Evolutionary conservation across 768 basidiomycete species (phyloP).

Genomic region (Russula sp.): DNA sequence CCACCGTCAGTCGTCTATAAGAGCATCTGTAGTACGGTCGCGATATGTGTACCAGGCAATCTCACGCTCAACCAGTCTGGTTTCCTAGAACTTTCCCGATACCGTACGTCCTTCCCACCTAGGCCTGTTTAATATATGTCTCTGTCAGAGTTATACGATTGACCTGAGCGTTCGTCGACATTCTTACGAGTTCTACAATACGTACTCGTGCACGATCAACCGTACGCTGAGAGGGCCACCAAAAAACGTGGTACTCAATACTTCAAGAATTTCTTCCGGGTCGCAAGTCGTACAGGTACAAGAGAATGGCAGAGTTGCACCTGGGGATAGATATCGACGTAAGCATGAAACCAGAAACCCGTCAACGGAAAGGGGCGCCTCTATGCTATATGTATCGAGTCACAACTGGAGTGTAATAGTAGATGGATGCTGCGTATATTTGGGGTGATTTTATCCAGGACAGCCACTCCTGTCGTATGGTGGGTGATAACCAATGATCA

Average conservation of each 20-base stretch:
- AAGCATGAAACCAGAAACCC: no score
- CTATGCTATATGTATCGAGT: no score
- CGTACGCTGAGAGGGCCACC: background rate
- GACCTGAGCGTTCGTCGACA: background rate
- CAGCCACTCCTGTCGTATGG: no score
- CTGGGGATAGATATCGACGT: background rate
- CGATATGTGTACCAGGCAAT: conserved; percentile 17
- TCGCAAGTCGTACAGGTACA: no score
- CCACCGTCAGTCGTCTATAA: conserved; percentile 36
- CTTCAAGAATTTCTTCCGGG: background rate
- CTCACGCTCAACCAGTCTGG: conserved; percentile 22
- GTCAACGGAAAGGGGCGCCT: no score
- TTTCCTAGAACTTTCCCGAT: conserved; percentile 16
- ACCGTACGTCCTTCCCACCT: conserved; percentile 11
- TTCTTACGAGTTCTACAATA: background rate
- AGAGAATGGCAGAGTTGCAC: background rate
- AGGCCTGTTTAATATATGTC: conserved; percentile 13
- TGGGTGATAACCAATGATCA: no score
- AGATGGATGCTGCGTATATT: no score
- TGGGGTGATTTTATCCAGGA: no score
- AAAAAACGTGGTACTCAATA: background rate
- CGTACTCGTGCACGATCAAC: background rate
- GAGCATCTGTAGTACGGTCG: conserved; percentile 26
- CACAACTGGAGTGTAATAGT: no score
- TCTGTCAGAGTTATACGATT: conserved; percentile 2